A percentile compares a stretch with the other conserved stretches of the same genome.
Conservation (phyloP, 176 grass and related monocot genomes). For the Rhynchospora tenuis region DNA sequence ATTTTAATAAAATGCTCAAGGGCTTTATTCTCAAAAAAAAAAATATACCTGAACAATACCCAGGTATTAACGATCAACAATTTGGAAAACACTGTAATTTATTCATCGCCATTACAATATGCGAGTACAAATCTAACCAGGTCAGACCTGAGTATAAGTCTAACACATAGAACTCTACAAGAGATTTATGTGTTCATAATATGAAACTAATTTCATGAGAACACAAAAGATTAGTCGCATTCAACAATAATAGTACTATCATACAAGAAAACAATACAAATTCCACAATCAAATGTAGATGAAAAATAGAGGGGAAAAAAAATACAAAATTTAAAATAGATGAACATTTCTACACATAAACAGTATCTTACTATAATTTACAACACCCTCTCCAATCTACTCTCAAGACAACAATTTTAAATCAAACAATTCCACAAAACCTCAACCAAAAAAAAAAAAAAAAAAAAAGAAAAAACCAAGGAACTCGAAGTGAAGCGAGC, state of each 20-base stretch:
- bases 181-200: too few species aligned
- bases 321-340: neutral
- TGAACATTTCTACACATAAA: constrained; percentile 15
- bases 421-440: neutral
- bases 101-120: neutral
- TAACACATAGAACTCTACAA: neutral
- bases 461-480: neutral
- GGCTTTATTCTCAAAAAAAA: too few species aligned
- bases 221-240: neutral
- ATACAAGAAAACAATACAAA: constrained; percentile 5
- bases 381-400: neutral
- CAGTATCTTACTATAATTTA: constrained; percentile 7
- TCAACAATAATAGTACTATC: neutral
- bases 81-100: too few species aligned
- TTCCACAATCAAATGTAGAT: neutral
- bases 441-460: neutral
- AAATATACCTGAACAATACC: too few species aligned
- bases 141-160: neutral
- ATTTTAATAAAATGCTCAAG: too few species aligned
- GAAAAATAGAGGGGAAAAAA: neutral
- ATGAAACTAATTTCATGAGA: neutral
- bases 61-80: too few species aligned
- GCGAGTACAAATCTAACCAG: neutral
- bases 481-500: neutral
- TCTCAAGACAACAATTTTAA: neutral